Percentiles rank a stretch among this genome's conserved stretches.
These are phyloP conservation scores for Retiboletus fuscus DNA, from an alignment of 1,284 basidiomycete species.

Conservation along the genomic window DNA sequence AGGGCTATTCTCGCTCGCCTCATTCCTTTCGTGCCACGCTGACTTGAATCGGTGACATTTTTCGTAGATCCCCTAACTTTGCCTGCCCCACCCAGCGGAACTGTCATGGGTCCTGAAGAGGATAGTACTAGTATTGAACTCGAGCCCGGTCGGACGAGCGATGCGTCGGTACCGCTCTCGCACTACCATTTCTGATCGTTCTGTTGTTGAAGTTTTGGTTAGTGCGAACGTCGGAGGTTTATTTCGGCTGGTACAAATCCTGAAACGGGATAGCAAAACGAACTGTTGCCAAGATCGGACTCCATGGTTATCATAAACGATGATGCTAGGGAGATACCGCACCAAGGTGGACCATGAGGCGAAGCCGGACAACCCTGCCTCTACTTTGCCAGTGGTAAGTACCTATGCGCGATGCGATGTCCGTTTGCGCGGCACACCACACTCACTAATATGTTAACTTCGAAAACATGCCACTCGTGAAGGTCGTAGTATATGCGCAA, in stretches of 20 bases:
- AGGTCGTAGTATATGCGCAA: not conserved
- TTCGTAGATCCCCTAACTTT: not conserved
- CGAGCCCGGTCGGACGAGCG: conserved; percentile 56
- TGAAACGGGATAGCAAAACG: not conserved
- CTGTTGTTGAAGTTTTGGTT: no score
- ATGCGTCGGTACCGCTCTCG: conserved; percentile 54
- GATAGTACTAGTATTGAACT: conserved; percentile 64
- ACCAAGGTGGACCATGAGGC: not conserved
- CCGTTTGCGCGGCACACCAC: not conserved
- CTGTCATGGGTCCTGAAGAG: conserved; percentile 70
- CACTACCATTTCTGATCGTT: conserved; percentile 57
- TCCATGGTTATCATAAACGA: not conserved
- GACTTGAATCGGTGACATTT: not conserved
- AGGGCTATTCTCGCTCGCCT: no score
- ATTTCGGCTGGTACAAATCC: not conserved
- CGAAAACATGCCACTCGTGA: not conserved
- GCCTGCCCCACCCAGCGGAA: conserved; percentile 39
- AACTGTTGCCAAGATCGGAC: not conserved
- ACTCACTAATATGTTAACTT: not conserved
- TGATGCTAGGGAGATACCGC: not conserved
- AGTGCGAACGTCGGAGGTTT: not conserved
- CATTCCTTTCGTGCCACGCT: not conserved
- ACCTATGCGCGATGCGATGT: not conserved
- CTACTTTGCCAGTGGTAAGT: no score
- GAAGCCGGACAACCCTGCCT: not conserved